Conservation (phyloP, 352 stramenopile genomes). For the Blastocystis sp. region DNA sequence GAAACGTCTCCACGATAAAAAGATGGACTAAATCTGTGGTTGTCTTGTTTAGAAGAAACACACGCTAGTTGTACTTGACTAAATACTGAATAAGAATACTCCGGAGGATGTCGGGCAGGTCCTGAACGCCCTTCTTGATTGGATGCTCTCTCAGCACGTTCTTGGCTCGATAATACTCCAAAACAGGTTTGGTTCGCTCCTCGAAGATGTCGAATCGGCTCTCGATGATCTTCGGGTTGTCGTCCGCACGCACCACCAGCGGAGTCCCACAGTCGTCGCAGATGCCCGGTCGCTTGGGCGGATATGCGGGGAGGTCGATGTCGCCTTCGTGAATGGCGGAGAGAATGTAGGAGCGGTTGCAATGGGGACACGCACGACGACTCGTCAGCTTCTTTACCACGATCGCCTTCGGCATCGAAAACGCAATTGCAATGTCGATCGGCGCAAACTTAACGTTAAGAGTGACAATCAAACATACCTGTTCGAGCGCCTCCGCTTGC, state of each 20-base stretch:
- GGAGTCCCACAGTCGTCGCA: background rate
- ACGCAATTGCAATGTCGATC: background rate
- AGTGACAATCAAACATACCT: background rate
- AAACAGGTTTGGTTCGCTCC: background rate
- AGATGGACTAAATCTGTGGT: background rate
- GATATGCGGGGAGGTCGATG: background rate
- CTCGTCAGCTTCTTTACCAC: constrained; percentile 14
- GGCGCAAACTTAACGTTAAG: background rate
- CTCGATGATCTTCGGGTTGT: constrained; percentile 37
- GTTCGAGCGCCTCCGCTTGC: constrained; percentile 2
- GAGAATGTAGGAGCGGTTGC: constrained; percentile 15
- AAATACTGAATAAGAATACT: constrained; percentile 30
- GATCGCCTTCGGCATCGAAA: background rate
- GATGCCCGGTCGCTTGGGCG: background rate
- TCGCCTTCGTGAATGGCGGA: background rate
- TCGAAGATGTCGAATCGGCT: background rate
- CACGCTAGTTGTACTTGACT: constrained; percentile 5
- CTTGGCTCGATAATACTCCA: constrained; percentile 14
- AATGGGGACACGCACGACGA: background rate
- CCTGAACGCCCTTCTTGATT: constrained; percentile 9
- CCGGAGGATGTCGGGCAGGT: background rate
- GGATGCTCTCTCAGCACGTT: background rate
- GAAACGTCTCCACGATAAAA: background rate
- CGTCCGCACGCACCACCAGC: background rate
- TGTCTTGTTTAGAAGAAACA: too few relatives aligned